Percentiles rank a stretch among this genome's conserved stretches.
Conservation (phyloP, 2,329 filamentous ascomycete species). For the Pyrenochaeta sp. region DNA sequence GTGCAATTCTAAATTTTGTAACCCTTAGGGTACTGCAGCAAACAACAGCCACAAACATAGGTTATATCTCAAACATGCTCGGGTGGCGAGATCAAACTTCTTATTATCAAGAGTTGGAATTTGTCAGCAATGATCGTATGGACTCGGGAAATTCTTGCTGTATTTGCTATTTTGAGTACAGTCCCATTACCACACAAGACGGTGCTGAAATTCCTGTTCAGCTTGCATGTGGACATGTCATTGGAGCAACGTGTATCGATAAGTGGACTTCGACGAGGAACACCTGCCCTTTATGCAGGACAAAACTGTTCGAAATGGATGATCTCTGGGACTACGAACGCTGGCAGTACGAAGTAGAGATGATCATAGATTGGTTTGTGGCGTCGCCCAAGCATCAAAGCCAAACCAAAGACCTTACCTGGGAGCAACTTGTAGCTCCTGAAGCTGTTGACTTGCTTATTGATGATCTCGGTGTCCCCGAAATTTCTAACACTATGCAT, state of each 20-base stretch:
- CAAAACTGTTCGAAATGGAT: too few species aligned
- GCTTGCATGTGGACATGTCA: conserved; percentile 23
- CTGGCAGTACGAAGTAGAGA: too few species aligned
- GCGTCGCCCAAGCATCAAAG: too few species aligned
- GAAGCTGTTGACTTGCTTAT: too few species aligned
- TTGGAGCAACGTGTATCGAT: conserved; percentile 20
- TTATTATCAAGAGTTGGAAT: not conserved
- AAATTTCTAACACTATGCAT: too few species aligned
- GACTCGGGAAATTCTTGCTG: conserved; percentile 11
- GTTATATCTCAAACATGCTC: not conserved
- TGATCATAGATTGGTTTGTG: too few species aligned
- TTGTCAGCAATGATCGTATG: not conserved
- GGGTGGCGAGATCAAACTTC: not conserved
- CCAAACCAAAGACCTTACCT: too few species aligned
- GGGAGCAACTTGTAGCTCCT: too few species aligned
- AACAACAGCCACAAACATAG: too few species aligned
- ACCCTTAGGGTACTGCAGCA: too few species aligned
- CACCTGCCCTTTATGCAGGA: conserved; percentile 26
- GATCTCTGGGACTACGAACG: not conserved
- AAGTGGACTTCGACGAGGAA: conserved; percentile 14
- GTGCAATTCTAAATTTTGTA: too few species aligned
- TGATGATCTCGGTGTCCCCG: too few species aligned
- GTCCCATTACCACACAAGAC: not conserved
- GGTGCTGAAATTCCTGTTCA: conserved; percentile 17
- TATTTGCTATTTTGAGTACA: conserved; percentile 22